A percentile compares a stretch with the other conserved stretches of the same genome.
Evolutionary conservation across 768 basidiomycete genomes (phyloP).

Genomic region (Xanthoconium purpureum): DNA sequence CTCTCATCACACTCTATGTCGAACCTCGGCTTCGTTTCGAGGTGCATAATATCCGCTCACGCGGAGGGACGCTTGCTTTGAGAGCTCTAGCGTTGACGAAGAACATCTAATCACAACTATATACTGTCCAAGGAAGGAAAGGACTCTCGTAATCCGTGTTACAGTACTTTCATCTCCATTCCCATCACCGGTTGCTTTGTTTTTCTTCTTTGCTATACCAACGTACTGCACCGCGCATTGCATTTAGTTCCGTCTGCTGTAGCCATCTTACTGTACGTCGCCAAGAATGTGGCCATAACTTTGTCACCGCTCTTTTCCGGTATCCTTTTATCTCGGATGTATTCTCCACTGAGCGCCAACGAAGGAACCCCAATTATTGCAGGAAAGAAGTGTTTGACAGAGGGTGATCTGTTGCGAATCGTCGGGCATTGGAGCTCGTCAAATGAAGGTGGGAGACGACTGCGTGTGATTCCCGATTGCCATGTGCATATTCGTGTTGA

Average conservation of each 20-base stretch:
- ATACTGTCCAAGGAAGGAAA: conserved; percentile 17
- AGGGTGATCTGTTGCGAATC: conserved; percentile 4
- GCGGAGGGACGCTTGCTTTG: conserved; percentile 1
- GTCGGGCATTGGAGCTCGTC: neutral
- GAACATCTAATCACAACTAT: conserved; percentile 17
- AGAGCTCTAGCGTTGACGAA: neutral
- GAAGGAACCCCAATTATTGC: neutral
- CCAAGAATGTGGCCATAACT: conserved; percentile 3
- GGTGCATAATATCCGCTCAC: neutral
- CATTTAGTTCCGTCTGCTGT: conserved; percentile 14
- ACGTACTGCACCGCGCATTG: neutral
- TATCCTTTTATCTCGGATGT: neutral
- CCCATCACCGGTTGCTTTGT: conserved; percentile 1
- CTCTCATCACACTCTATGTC: neutral
- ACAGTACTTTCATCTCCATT: conserved; percentile 7
- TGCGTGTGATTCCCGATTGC: conserved; percentile 1
- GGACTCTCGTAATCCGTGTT: conserved; percentile 12
- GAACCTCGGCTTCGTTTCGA: conserved; percentile 5
- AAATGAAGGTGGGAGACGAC: conserved; percentile 3
- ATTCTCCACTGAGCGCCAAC: neutral
- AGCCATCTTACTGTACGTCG: conserved; percentile 10
- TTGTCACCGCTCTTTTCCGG: neutral
- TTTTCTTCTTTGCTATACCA: neutral
- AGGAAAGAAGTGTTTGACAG: neutral
- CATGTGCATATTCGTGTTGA: neutral